phyloP scores from a whole-genome alignment of 257 asterid species.

The Agastache rugosa region DNA sequence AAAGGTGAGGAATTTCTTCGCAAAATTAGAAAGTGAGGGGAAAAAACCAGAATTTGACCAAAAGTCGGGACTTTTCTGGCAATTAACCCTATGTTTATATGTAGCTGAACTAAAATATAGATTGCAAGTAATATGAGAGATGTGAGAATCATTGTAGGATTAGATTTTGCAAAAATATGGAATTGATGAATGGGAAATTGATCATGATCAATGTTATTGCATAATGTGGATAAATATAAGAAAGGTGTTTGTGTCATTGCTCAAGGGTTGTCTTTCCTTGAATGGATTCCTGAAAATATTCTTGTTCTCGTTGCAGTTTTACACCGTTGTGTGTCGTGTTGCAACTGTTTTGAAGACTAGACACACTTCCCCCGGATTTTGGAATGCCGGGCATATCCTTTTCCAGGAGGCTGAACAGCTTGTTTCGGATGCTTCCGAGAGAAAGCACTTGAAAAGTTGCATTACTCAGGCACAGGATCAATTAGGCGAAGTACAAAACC shows the following conservation, averaged over 20 bases:
- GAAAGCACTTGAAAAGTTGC: conserved; percentile 70
- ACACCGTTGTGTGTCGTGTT: conserved; percentile 75
- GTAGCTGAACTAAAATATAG: no score
- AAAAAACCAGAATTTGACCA: no score
- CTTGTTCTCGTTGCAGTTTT: conserved; percentile 57
- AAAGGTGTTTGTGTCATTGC: conserved; percentile 5
- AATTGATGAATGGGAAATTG: neutral
- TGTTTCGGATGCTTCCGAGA: conserved; percentile 55
- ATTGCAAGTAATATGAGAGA: no score
- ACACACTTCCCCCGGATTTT: conserved; percentile 90
- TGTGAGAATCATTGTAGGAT: neutral
- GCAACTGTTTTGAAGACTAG: conserved; percentile 88
- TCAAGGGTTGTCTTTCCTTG: neutral
- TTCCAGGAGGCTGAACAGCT: conserved; percentile 74
- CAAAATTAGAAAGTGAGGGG: no score
- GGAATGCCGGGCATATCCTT: conserved; percentile 84
- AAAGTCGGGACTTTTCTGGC: no score
- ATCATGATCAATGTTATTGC: neutral
- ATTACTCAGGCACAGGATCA: conserved; percentile 72
- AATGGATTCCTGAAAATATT: neutral
- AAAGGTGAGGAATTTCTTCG: no score
- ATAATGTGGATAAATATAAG: neutral
- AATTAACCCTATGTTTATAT: no score
- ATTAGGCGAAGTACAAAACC: conserved; percentile 58
- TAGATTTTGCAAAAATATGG: neutral